Conservation (phyloP, 805 yeast genomes). For the Millerago galiae region DNA sequence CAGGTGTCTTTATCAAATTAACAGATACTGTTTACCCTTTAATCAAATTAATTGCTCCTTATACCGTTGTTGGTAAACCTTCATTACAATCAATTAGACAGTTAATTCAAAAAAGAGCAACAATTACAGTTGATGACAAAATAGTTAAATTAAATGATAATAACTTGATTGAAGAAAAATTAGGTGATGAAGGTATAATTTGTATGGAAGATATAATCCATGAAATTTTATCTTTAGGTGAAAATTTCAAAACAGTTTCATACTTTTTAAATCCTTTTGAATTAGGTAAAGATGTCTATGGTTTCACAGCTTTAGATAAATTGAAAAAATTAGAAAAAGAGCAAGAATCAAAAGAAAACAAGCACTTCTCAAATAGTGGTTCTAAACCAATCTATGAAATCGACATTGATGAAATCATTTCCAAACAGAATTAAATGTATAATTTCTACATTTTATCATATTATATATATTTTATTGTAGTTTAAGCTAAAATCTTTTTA, state of each 20-base stretch:
- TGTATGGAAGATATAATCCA: slow-evolving; percentile 79
- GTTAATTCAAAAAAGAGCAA: slow-evolving; percentile 71
- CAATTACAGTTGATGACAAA: slow-evolving; percentile 35
- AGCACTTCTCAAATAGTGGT: slow-evolving; percentile 50
- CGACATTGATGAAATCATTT: slow-evolving; percentile 64
- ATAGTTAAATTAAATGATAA: slow-evolving; percentile 61
- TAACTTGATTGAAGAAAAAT: slow-evolving; percentile 63
- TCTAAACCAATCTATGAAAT: slow-evolving; percentile 62
- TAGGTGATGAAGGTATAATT: slow-evolving; percentile 63
- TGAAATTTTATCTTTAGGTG: slow-evolving; percentile 60
- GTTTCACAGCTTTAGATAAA: slow-evolving; percentile 69
- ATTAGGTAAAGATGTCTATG: slow-evolving; percentile 62
- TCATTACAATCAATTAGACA: slow-evolving; percentile 67
- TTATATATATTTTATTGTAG: neutral
- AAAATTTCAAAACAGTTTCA: slow-evolving; percentile 51
- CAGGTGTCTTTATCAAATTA: slow-evolving; percentile 67
- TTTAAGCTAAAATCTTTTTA: slow-evolving; percentile 39
- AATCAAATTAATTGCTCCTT: slow-evolving; percentile 64
- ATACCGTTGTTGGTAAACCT: slow-evolving; percentile 68
- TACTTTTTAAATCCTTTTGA: slow-evolving; percentile 66
- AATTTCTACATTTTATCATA: neutral
- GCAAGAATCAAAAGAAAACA: slow-evolving; percentile 38
- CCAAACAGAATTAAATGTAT: slow-evolving; percentile 49
- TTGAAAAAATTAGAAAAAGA: slow-evolving; percentile 55
- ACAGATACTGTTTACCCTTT: slow-evolving; percentile 55